Conservation (phyloP, 768 basidiomycete species). For the Kwoniella dendrophila region DNA sequence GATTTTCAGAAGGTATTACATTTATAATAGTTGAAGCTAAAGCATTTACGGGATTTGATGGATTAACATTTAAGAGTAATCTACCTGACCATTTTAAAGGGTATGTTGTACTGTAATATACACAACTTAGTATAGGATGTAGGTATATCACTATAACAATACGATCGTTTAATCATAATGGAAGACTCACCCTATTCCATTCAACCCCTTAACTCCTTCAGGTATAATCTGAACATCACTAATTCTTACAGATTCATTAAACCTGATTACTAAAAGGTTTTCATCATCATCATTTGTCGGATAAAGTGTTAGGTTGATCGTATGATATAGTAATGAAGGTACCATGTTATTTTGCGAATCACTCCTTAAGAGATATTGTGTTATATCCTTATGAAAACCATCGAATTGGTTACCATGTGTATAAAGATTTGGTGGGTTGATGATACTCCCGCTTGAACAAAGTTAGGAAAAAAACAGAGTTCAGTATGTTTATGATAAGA, state of each 20-base stretch:
- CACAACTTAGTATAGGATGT: background rate
- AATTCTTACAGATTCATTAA: conserved; percentile 27
- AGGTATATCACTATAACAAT: no score
- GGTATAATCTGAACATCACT: conserved; percentile 31
- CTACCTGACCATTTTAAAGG: conserved; percentile 29
- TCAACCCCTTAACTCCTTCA: conserved; percentile 27
- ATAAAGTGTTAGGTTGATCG: conserved; percentile 26
- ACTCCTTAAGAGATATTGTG: no score
- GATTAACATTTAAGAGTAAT: conserved; percentile 34
- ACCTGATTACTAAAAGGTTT: conserved; percentile 27
- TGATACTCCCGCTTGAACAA: no score
- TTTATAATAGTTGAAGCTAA: conserved; percentile 21
- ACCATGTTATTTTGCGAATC: no score
- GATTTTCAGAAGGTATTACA: conserved; percentile 15
- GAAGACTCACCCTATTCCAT: conserved; percentile 9
- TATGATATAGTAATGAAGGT: conserved; percentile 35
- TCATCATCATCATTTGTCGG: conserved; percentile 26
- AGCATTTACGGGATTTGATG: conserved; percentile 38
- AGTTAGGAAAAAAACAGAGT: no score
- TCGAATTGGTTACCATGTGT: no score
- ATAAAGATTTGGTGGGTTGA: no score
- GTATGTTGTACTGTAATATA: conserved; percentile 24
- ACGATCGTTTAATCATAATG: background rate
- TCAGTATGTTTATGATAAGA: no score
- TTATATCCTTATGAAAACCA: no score